These are phyloP conservation scores for Hawksworthiomyces lignivorus DNA, from an alignment of 2,329 filamentous ascomycete species.

Conservation along the genomic window DNA sequence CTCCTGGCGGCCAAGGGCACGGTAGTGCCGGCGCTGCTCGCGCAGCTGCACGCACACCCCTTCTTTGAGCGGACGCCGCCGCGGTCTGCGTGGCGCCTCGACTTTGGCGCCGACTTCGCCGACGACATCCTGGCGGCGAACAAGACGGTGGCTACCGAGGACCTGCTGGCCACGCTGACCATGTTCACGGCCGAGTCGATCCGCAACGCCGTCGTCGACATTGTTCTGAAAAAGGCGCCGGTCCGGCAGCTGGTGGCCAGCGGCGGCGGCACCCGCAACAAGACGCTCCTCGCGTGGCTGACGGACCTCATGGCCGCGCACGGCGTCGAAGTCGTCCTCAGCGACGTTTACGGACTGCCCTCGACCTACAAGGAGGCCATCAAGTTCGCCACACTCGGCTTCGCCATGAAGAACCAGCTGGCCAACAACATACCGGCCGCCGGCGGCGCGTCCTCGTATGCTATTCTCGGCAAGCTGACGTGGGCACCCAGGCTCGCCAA, in stretches of 20 bases:
- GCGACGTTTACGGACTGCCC: conserved; percentile 23
- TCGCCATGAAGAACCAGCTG: conserved; percentile 18
- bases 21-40: conserved; percentile 16
- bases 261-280: conserved; percentile 21
- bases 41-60: conserved; percentile 16
- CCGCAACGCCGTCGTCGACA: conserved; percentile 17
- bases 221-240: conserved; percentile 16
- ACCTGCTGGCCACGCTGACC: conserved; percentile 19
- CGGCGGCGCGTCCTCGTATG: conserved; percentile 20
- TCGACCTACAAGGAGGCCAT: conserved; percentile 24
- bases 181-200: conserved; percentile 19
- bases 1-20: conserved; percentile 19
- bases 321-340: conserved; percentile 15
- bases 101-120: conserved; percentile 21
- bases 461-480: conserved; percentile 22
- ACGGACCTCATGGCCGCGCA: conserved; percentile 11
- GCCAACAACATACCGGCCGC: conserved; percentile 24
- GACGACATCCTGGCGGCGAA: conserved; percentile 17
- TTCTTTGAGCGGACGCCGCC: conserved; percentile 22
- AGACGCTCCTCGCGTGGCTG: conserved; percentile 18
- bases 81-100: conserved; percentile 22
- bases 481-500: conserved; percentile 16
- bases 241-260: conserved; percentile 18
- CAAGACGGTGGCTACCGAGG: conserved; percentile 15
- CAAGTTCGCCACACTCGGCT: conserved; percentile 24